These are phyloP conservation scores for Candida palmyrensis DNA, from an alignment of 805 yeast genomes.

Conservation along the genomic window DNA sequence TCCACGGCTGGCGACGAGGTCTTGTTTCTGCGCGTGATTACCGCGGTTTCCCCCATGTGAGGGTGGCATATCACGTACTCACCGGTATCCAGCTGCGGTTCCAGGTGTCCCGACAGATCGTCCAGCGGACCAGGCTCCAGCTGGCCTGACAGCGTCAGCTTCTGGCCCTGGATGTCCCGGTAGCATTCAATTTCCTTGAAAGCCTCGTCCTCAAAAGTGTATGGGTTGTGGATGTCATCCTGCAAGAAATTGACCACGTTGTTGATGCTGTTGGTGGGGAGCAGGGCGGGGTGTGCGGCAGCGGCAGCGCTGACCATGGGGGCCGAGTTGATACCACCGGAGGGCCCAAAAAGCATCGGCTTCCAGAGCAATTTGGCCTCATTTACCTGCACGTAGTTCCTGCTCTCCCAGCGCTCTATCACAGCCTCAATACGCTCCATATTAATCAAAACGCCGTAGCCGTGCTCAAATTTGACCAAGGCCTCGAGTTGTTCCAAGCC, in stretches of 20 bases:
- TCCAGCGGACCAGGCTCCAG: neutral
- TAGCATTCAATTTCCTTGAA: conserved; percentile 39
- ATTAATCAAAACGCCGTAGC: conserved; percentile 53
- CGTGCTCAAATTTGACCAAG: conserved; percentile 41
- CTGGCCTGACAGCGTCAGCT: conserved; percentile 3
- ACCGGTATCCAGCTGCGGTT: too few relatives aligned
- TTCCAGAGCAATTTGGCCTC: conserved; percentile 66
- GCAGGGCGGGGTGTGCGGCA: conserved; percentile 6
- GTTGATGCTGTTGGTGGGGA: conserved; percentile 45
- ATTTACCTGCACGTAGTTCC: conserved; percentile 48
- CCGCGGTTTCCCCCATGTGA: too few relatives aligned
- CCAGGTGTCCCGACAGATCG: too few relatives aligned
- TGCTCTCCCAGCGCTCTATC: conserved; percentile 48
- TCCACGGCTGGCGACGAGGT: too few relatives aligned
- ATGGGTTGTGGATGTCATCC: conserved; percentile 64
- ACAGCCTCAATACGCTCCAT: conserved; percentile 35
- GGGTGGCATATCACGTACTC: conserved; percentile 33
- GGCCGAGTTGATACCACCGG: conserved; percentile 75
- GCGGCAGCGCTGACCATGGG: conserved; percentile 28
- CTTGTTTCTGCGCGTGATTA: too few relatives aligned
- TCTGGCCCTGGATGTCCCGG: conserved; percentile 11
- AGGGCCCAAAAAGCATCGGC: conserved; percentile 77
- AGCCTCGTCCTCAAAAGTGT: conserved; percentile 55
- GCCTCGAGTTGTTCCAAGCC: conserved; percentile 77
- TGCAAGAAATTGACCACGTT: conserved; percentile 54